phyloP scores from a whole-genome alignment of 139 green algal genomes.

The Tetraselmis chui region DNA sequence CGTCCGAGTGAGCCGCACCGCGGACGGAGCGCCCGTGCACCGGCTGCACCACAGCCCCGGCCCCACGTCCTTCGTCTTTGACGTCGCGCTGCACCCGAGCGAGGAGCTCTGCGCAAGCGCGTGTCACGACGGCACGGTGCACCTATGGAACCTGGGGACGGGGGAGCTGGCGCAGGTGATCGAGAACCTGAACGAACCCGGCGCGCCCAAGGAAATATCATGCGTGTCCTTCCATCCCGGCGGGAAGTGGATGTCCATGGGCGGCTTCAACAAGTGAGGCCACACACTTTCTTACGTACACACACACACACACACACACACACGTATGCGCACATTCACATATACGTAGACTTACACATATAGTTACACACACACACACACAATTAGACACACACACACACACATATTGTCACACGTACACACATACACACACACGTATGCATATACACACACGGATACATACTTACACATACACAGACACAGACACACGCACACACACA shows the following conservation, averaged over 20 bases:
- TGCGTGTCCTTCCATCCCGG: background rate
- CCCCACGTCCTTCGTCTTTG: background rate
- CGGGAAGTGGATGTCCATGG: background rate
- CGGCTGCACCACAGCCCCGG: background rate
- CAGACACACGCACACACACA: no score
- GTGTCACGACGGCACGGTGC: background rate
- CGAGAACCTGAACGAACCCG: background rate
- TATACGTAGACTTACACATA: no score
- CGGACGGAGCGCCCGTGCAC: background rate
- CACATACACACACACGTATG: no score
- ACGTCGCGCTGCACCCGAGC: background rate
- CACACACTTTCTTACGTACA: no score
- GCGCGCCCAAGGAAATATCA: background rate
- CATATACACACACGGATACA: no score
- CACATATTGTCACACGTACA: no score
- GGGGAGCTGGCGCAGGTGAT: background rate
- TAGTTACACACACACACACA: no score
- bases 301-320: no score
- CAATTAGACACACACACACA: no score
- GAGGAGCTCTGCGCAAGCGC: background rate
- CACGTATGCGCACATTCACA: no score
- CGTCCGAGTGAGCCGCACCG: background rate
- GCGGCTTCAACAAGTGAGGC: background rate
- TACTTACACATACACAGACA: no score
- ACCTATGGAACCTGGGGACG: background rate